Evolutionary conservation across 2,329 filamentous ascomycete species (phyloP), one percentile per base, ranked within the genome.

Genomic region (Nemania abortiva): DNA sequence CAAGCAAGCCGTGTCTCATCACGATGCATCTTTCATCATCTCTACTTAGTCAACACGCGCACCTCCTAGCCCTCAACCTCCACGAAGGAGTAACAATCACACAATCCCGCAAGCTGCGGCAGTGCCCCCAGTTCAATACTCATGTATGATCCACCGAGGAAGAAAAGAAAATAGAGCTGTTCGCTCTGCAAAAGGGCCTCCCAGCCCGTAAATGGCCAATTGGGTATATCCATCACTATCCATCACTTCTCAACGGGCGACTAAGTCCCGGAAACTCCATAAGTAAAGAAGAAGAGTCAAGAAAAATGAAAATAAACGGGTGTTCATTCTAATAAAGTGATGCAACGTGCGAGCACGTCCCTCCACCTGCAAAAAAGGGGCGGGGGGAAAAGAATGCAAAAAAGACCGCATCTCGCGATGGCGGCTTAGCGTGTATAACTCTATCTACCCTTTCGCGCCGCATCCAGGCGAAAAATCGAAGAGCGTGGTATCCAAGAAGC

Each of bases 151-250:
- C 47, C 49, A 11, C 20, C 13, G 20, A 22, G 20, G 22, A 20
- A 53, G 22, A 31, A 31, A 37, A 57, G 22, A 45, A 45, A 45
- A 37, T 15, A 20, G 37, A 29, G 15, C 34, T 53, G 39, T n/a
- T 56, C 9, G 53, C 39, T 27, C 29, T 49, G 6, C 3, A 6
- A 53, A 39, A 56, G 29, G 42, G 29, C 20, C 50, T 52, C 27
- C 15, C n/a, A 50, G 29, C 39, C 61, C 15, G 39, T n/a, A 29
- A 5, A 63, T 18, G 22, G 52, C 52, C 7, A 39, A 57, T 65
- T 70, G 75, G 66, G 75, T 77, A 77, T 77, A 77, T n/a, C n/a
- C n/a, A n/a, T n/a, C n/a, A n/a, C n/a, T n/a, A n/a, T 77, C 74
- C 74, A 72, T 72, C 75, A 68, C 72, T 66, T 73, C 72, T 70